A percentile compares a stretch with the other conserved stretches of the same genome.
Conservation (phyloP, 441 rosid species). For the Gossypium gossypioides region DNA sequence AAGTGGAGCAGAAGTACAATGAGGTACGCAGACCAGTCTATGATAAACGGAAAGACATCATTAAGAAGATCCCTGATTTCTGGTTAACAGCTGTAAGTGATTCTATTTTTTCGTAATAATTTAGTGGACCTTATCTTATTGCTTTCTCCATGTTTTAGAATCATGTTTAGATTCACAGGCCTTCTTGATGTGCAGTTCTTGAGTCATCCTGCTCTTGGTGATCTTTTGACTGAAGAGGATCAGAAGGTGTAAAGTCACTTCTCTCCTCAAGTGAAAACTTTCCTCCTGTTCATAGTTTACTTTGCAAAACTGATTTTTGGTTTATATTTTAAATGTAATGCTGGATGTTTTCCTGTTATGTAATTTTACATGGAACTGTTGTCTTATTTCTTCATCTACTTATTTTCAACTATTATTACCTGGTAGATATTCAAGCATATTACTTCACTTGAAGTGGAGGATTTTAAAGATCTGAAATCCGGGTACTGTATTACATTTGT, state of each 20-base stretch:
- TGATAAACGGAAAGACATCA: constrained; percentile 69
- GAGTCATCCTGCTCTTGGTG: constrained; percentile 82
- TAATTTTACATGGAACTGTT: background rate
- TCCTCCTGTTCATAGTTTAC: background rate
- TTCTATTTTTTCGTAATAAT: background rate
- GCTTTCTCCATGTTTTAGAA: background rate
- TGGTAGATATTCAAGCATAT: constrained; percentile 68
- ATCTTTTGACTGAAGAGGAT: constrained; percentile 77
- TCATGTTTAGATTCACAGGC: background rate
- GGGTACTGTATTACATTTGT: constrained; percentile 87
- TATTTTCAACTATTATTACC: background rate
- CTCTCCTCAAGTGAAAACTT: background rate
- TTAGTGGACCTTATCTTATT: background rate
- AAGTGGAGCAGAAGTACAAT: constrained; percentile 87
- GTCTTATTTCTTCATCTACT: background rate
- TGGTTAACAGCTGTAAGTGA: constrained; percentile 88
- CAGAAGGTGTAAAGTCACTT: constrained; percentile 57
- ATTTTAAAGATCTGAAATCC: constrained; percentile 83
- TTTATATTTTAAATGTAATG: background rate
- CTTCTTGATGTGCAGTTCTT: constrained; percentile 46
- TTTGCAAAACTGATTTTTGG: background rate
- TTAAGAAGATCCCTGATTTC: constrained; percentile 79
- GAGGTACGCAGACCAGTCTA: constrained; percentile 78
- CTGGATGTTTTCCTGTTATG: background rate
- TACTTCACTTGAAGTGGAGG: constrained; percentile 79